Evolutionary conservation across 2,329 filamentous ascomycete species (phyloP).

Genomic region (Arthroderma sp.): DNA sequence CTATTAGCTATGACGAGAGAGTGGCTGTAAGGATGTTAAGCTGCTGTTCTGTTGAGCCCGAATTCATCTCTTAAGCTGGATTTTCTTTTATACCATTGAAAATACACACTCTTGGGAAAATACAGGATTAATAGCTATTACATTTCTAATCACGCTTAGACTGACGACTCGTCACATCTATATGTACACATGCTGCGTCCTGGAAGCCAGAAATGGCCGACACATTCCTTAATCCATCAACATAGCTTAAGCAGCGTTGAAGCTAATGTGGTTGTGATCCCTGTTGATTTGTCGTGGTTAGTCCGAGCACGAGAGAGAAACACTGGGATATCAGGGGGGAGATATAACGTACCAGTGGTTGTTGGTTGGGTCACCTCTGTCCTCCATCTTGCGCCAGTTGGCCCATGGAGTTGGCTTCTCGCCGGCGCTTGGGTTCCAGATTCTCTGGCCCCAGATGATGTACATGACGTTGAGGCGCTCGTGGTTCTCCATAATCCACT

Average conservation of each 20-base stretch:
- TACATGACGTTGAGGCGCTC: constrained; percentile 33
- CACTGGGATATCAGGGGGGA: neutral
- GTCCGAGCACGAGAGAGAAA: neutral
- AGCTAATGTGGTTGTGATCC: constrained; percentile 12
- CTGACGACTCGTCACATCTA: too few relatives aligned
- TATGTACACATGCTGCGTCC: too few relatives aligned
- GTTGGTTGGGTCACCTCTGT: constrained; percentile 28
- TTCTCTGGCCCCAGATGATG: constrained; percentile 39
- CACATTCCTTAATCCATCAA: too few relatives aligned
- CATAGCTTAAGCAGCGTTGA: constrained; percentile 3
- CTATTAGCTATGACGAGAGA: too few relatives aligned
- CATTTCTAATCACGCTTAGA: too few relatives aligned
- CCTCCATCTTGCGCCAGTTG: constrained; percentile 32
- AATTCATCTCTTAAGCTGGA: too few relatives aligned
- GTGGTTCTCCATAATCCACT: constrained; percentile 38
- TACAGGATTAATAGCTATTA: too few relatives aligned
- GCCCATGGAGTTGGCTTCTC: constrained; percentile 26
- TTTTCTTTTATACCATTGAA: too few relatives aligned
- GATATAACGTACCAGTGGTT: constrained; percentile 30
- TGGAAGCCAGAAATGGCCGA: too few relatives aligned
- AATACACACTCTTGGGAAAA: too few relatives aligned
- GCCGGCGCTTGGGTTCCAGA: constrained; percentile 31
- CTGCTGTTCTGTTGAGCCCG: too few relatives aligned
- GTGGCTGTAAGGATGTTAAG: too few relatives aligned
- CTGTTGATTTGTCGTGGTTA: constrained; percentile 3